These are phyloP conservation scores for Pleurotus djamor DNA, from an alignment of 768 basidiomycete species.

Conservation along the genomic window DNA sequence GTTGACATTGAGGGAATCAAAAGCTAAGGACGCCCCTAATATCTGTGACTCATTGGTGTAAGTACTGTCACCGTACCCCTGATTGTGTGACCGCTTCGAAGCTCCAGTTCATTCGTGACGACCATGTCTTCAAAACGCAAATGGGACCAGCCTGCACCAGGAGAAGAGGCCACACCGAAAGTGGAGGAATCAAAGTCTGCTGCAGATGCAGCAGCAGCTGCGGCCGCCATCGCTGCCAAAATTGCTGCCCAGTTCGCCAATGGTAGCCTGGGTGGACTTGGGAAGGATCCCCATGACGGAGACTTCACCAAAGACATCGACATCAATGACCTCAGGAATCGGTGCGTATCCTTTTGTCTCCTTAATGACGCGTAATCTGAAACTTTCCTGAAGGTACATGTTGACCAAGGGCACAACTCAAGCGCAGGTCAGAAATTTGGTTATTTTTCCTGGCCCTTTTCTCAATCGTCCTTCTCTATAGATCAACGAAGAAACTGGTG, in stretches of 20 bases:
- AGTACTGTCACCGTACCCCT: background rate
- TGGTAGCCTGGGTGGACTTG: conserved; percentile 39
- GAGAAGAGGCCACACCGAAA: conserved; percentile 38
- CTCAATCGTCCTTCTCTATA: conserved; percentile 24
- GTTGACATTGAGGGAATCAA: conserved; percentile 3
- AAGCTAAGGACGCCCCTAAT: background rate
- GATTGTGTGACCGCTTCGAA: background rate
- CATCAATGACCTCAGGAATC: conserved; percentile 94
- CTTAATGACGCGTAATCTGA: too few species aligned
- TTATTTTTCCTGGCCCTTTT: too few species aligned
- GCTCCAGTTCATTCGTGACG: background rate
- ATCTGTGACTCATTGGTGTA: background rate
- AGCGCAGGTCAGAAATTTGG: background rate
- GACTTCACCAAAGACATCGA: conserved; percentile 92
- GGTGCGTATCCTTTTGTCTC: conserved; percentile 56
- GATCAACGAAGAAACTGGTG: conserved; percentile 93
- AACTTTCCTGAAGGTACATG: background rate
- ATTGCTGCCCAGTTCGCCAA: conserved; percentile 84
- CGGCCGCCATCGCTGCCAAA: conserved; percentile 90
- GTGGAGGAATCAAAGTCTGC: conserved; percentile 60
- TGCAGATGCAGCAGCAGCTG: conserved; percentile 63
- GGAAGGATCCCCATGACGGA: conserved; percentile 68
- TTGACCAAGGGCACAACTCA: conserved; percentile 3
- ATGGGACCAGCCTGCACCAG: conserved; percentile 72
- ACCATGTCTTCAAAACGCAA: conserved; percentile 74